Evolutionary conservation across 495 filamentous ascomycete species (phyloP), one percentile per base, ranked within the genome.

Genomic region (Annulohypoxylon stygium): DNA sequence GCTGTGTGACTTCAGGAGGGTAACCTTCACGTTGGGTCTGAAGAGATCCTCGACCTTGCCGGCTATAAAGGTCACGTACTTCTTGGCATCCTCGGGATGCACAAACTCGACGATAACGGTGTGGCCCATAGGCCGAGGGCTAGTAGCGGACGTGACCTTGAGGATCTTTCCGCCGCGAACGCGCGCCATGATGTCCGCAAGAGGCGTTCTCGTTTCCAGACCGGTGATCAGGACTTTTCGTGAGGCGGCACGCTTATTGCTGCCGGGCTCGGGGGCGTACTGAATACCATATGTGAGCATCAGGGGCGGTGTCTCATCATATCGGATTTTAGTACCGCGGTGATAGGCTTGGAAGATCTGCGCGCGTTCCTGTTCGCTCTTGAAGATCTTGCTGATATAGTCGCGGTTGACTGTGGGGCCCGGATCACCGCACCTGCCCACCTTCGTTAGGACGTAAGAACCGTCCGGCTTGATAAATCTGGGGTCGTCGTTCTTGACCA

Each of bases 171-270:
- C 71, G 11, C 71, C 60, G 1, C 54, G 36, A 11, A 74, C 34
- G 18, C 48, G 60, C 11, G 65, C n/a, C 61, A 67, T 69, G 14
- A 69, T 34, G 2, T 64, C 26, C 4, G 7, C 10, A 0, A 67
- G 25, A 1, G 39, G 8, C n/a, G 25, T 60, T 0, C 3, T 0
- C 0, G n/a, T 11, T 5, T 39, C 2, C 2, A 72, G 33, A 10
- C 70, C 70, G 3, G 41, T 59, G 23, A 72, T 72, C 5, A 61
- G 10, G 2, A 72, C 18, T 12, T 20, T 58, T n/a, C 70, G 70
- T 11, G 57, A 67, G 30, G 26, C 41, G 9, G 36, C 34, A 2
- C 11, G 7, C 10, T 10, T 2, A 3, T 25, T 1, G 0, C 26
- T n/a, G 8, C 18, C 57, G 6, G 23, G 54, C 45, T 61, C 16